Evolutionary conservation across 176 grass and related monocot species (phyloP), one percentile per base, ranked within the genome.

Genomic region (Rhipidocladum racemiflorum): DNA sequence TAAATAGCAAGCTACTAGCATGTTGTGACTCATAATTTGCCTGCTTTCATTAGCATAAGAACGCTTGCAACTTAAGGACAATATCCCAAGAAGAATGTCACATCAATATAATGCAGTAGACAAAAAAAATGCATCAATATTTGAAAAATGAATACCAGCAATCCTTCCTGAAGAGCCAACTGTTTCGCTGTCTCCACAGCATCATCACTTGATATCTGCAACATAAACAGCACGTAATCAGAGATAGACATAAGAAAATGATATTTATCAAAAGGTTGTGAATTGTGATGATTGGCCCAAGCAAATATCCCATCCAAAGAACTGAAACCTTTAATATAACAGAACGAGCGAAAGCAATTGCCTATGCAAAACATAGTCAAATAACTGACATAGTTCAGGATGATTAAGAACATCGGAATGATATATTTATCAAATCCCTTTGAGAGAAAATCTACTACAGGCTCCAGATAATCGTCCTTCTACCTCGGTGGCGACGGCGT

Each of bases 161-260:
- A 86, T 84, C 92, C 95, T 93, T 98, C 95, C 68, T 93, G 88
- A 76, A 98, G 84, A 90, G 95, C 90, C 70, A 98, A 81, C 80
- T 98, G 92, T 77, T 98, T 98, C 86, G 92, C 95, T 62, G 82
- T 95, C 75, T 98, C 92, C 84, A 98, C 64, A 85, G 95, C 90
- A 79, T 98, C 92, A 20, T 93, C 91, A 34, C 92, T 98, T 72
- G 96, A 98, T 89, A 95, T 80, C 96, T 98, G 66, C 30, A 82
- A 61, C 72, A 84, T 62, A 45, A 74, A 46, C 23, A 51, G 9
- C 56, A 76, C 30, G 8, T 0, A 12, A 36, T 60, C 20, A 66
- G 39, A 82, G 18, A 9, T 38, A 56, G 83, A 60, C 54, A 83
- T 80, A 32, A 62, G 23, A 54, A 59, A n/a, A n/a, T n/a, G n/a